A percentile compares a stretch with the other conserved stretches of the same genome.
These are phyloP conservation scores for Rhodamnia argentea DNA, from an alignment of 345 rosid species.

Conservation along the genomic window DNA sequence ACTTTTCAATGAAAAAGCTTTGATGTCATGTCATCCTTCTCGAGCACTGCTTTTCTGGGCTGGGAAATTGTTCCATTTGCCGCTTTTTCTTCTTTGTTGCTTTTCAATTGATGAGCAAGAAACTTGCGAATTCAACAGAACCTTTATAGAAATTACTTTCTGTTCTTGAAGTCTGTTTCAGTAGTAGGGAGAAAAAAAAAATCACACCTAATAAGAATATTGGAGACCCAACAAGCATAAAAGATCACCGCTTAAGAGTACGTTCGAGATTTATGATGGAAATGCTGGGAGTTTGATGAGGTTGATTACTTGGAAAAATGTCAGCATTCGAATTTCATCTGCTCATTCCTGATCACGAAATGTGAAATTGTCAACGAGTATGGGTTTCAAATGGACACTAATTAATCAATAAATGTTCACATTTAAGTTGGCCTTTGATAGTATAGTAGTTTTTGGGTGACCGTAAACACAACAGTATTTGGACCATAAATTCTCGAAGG, in stretches of 20 bases:
- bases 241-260: neutral
- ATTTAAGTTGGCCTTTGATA: neutral
- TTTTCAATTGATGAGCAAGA: neutral
- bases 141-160: neutral
- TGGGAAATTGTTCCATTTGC: neutral
- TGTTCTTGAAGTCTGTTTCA: neutral
- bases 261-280: neutral
- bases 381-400: neutral
- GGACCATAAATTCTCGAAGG: too few species aligned
- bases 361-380: neutral
- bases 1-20: neutral
- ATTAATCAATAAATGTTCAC: neutral
- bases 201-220: neutral
- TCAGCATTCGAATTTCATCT: neutral
- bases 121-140: neutral
- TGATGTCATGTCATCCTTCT: neutral
- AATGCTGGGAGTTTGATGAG: neutral
- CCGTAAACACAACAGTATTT: too few species aligned
- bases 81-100: neutral
- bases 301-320: neutral
- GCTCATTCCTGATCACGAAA: neutral
- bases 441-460: too few species aligned
- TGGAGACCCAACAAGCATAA: neutral
- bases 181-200: neutral
- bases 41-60: neutral